Evolutionary conservation across 78 protist species (phyloP).

Genomic region (Pelomyxa schiedti): DNA sequence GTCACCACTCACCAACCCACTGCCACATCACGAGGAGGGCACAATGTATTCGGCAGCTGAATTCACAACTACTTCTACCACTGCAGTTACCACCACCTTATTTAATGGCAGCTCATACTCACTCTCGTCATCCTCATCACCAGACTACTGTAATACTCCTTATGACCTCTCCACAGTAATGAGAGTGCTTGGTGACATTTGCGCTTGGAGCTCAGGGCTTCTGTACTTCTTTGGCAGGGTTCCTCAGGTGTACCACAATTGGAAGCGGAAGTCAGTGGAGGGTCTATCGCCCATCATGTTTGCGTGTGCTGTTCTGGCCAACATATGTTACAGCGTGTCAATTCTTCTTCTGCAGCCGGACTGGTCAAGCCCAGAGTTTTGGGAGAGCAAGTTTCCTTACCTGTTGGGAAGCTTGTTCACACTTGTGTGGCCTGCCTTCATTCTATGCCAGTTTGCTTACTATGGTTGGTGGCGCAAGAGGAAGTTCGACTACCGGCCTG

Average conservation of each 20-base stretch:
- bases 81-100: not conserved
- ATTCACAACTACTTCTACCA: too few relatives aligned
- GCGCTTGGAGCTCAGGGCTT: not conserved
- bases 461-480: too few relatives aligned
- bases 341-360: not conserved
- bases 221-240: slow-evolving; percentile 3
- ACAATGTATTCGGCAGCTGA: not conserved
- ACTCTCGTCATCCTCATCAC: not conserved
- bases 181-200: not conserved
- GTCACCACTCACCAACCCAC: not conserved
- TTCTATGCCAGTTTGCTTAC: not conserved
- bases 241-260: slow-evolving; percentile 17
- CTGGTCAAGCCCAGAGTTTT: not conserved
- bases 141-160: not conserved
- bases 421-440: not conserved
- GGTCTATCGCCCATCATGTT: slow-evolving; percentile 18
- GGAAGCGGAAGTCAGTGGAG: not conserved
- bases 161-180: not conserved
- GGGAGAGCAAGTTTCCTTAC: not conserved
- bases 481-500: too few relatives aligned
- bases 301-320: slow-evolving; percentile 1
- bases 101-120: not conserved
- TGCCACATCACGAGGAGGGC: too few relatives aligned
- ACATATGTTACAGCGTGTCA: slow-evolving; percentile 3
- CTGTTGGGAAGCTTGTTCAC: not conserved